Evolutionary conservation across 805 yeast species (phyloP).

Genomic region (Tetrapisispora pingtungensis): DNA sequence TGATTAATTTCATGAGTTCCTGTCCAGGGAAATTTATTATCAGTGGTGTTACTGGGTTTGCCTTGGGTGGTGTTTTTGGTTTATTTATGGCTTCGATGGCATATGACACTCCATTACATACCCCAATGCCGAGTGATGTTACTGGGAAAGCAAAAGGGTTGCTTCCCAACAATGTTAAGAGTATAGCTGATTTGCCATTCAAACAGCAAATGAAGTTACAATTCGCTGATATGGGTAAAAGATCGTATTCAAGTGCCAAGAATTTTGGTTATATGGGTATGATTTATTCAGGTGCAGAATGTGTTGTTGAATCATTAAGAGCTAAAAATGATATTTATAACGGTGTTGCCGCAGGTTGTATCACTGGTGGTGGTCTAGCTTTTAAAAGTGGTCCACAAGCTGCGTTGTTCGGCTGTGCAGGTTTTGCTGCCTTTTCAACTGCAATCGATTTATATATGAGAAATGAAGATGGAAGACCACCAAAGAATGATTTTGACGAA

Average conservation of each 20-base stretch:
- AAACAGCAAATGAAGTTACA: constrained; percentile 88
- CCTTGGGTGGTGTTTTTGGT: constrained; percentile 91
- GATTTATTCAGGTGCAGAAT: constrained; percentile 86
- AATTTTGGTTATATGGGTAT: constrained; percentile 90
- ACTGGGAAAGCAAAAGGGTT: constrained; percentile 6
- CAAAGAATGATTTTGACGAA: constrained; percentile 75
- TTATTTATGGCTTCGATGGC: constrained; percentile 72
- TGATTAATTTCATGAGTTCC: constrained; percentile 77
- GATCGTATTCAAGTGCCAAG: constrained; percentile 83
- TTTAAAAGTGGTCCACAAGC: constrained; percentile 90
- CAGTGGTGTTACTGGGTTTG: constrained; percentile 91
- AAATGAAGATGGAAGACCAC: constrained; percentile 75
- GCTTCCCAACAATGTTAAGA: constrained; percentile 30
- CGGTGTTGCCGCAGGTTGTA: constrained; percentile 87
- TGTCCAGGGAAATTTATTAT: constrained; percentile 91
- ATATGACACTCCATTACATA: constrained; percentile 34
- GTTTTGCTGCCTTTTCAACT: constrained; percentile 90
- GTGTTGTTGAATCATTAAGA: constrained; percentile 73
- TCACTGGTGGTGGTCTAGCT: constrained; percentile 94
- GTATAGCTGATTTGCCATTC: constrained; percentile 76
- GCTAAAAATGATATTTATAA: constrained; percentile 90
- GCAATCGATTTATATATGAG: constrained; percentile 82
- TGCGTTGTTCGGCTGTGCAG: constrained; percentile 87
- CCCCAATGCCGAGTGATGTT: constrained; percentile 20
- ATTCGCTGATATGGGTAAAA: constrained; percentile 81